phyloP scores from a whole-genome alignment of 2,329 filamentous ascomycete species.

The Claviceps pusilla region DNA sequence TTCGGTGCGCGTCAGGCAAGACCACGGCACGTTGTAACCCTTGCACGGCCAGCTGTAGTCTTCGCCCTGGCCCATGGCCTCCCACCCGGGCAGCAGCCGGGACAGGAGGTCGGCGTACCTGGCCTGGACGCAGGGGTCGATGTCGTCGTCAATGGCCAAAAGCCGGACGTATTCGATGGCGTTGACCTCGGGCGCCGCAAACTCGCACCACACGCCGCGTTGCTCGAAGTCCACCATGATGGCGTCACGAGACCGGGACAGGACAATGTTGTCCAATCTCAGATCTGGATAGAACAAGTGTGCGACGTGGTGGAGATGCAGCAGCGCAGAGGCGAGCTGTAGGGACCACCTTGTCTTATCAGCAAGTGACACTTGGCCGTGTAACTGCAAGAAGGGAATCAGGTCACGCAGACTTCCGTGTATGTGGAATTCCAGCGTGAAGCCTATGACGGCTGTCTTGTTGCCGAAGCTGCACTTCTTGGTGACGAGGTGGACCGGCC shows the following conservation, averaged over 20 bases:
- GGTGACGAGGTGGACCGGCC: conserved; percentile 38
- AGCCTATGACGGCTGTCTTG: conserved; percentile 40
- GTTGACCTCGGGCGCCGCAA: conserved; percentile 45
- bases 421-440: conserved; percentile 38
- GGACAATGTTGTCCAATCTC: conserved; percentile 43
- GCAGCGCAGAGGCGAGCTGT: conserved; percentile 36
- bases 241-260: conserved; percentile 30
- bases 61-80: conserved; percentile 23
- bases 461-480: conserved; percentile 41
- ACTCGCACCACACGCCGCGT: conserved; percentile 47
- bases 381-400: conserved; percentile 35
- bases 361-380: conserved; percentile 24
- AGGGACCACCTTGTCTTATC: conserved; percentile 38
- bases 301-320: conserved; percentile 32
- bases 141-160: conserved; percentile 33
- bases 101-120: conserved; percentile 28
- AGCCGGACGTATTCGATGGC: conserved; percentile 42
- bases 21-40: conserved; percentile 44
- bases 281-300: conserved; percentile 42
- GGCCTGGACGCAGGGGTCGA: conserved; percentile 23
- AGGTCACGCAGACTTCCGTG: conserved; percentile 41
- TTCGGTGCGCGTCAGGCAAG: conserved; percentile 33
- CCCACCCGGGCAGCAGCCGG: conserved; percentile 32
- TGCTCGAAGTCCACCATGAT: conserved; percentile 50
- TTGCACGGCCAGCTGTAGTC: conserved; percentile 30